Evolutionary conservation across 805 yeast genomes (phyloP), one percentile per base, ranked within the genome.

Genomic region (Kuraishia ogatae): DNA sequence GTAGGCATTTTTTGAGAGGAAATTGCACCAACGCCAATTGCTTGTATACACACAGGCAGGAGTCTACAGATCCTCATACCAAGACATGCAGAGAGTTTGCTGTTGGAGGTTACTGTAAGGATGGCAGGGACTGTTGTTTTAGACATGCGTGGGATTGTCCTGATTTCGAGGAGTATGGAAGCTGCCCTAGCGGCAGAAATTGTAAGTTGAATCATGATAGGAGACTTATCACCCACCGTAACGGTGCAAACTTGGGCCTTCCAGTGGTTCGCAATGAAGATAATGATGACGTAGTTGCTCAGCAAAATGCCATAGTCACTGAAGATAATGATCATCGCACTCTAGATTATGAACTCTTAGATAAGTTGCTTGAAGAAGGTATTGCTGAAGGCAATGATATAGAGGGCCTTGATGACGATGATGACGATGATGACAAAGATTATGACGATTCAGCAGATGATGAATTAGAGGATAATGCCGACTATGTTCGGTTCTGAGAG

Each of bases 61-160:
- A 74, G 46, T 66, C 60, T 26, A 61, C 65, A 50, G 75, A 72
- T 28, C 68, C 82, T 2, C 69, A 73, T 63, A 53, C 49, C 20
- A 22, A 53, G 2, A 28, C 53, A 6, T 88, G 96, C 63, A 72
- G 89, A 22, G 82, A 79, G 28, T 89, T 88, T 71, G 78, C 92
- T 3, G 61, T 83, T 39, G 80, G 80, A 19, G 91, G 92, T 0
- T 86, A 79, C 70, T 89, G 96, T 66, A 78, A 72, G 29, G 66
- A 79, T 23, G 96, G 94, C 0, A 62, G 68, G 24, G 59, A 62
- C 29, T 88, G 96, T 63, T 73, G 77, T 5, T 76, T 78, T 50
- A 66, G 77, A 39, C 96, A 88, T 63, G 67, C 70, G 17, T 77
- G 73, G 60, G 80, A 80, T 56, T 88, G 96, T 68, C 93, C 96